phyloP scores from a whole-genome alignment of 1,139 yeast species.

The Schwanniomyces etchellsii region DNA sequence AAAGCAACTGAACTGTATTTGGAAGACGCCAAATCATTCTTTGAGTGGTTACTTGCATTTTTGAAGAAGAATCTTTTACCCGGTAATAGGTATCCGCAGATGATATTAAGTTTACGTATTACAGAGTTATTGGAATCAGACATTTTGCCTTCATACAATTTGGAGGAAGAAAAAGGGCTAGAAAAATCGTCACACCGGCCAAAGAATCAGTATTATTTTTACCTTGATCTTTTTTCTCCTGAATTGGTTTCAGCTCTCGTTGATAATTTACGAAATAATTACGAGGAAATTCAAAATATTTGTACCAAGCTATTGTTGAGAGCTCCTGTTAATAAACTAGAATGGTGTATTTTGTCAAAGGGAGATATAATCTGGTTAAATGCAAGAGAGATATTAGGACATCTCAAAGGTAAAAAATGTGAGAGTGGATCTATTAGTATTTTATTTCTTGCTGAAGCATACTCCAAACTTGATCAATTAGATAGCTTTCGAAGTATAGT shows the following conservation, averaged over 20 bases:
- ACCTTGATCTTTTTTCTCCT: too few relatives aligned
- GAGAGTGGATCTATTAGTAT: conserved; percentile 78
- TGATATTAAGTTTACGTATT: too few relatives aligned
- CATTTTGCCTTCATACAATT: too few relatives aligned
- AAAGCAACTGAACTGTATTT: too few relatives aligned
- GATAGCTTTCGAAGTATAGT: background rate
- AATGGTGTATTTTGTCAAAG: conserved; percentile 1
- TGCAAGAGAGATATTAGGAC: conserved; percentile 42
- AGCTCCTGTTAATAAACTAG: background rate
- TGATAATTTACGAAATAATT: conserved; percentile 62
- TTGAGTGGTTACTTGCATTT: conserved; percentile 35
- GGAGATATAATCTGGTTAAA: conserved; percentile 21
- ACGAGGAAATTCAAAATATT: conserved; percentile 63
- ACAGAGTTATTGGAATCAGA: too few relatives aligned
- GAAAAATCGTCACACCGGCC: too few relatives aligned
- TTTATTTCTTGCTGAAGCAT: conserved; percentile 38
- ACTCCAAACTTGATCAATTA: conserved; percentile 4
- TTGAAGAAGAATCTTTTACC: conserved; percentile 48
- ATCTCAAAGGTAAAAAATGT: conserved; percentile 63
- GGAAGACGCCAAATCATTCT: conserved; percentile 30
- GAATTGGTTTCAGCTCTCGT: too few relatives aligned
- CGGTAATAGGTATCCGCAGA: too few relatives aligned
- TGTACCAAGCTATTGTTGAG: background rate
- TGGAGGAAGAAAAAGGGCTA: too few relatives aligned
- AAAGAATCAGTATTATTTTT: too few relatives aligned